A percentile compares a stretch with the other conserved stretches of the same genome.
These are phyloP conservation scores for Hypoxylon sp. DNA, from an alignment of 2,329 filamentous ascomycete species.

Conservation along the genomic window DNA sequence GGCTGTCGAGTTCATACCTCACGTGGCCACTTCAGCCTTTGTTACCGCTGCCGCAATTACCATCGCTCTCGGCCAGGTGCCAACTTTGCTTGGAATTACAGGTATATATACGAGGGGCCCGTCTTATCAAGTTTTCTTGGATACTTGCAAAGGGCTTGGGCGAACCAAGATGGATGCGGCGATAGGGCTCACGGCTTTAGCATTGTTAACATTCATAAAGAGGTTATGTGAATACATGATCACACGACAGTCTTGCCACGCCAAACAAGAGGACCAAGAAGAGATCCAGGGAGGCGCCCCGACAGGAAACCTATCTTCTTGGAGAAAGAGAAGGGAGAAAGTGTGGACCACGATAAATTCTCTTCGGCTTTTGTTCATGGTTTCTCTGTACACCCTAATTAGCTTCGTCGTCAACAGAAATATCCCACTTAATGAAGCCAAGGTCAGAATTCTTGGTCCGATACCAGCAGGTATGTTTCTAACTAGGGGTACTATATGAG, in stretches of 20 bases:
- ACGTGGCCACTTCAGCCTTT: slow-evolving; percentile 21
- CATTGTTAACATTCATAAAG: slow-evolving; percentile 16
- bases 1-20: slow-evolving; percentile 24
- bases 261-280: neutral
- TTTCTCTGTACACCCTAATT: slow-evolving; percentile 7
- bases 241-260: neutral
- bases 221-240: slow-evolving; percentile 7
- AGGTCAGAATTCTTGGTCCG: slow-evolving; percentile 16
- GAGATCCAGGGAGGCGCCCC: neutral
- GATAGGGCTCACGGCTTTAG: slow-evolving; percentile 19
- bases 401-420: slow-evolving; percentile 18
- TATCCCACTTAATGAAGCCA: neutral
- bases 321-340: slow-evolving; percentile 6
- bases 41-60: slow-evolving; percentile 28
- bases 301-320: neutral
- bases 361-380: slow-evolving; percentile 2
- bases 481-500: neutral
- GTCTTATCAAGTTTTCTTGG: slow-evolving; percentile 14
- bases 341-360: slow-evolving; percentile 8
- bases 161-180: slow-evolving; percentile 17
- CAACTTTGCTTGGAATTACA: slow-evolving; percentile 11
- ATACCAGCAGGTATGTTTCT: slow-evolving; percentile 11
- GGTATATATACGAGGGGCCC: slow-evolving; percentile 10
- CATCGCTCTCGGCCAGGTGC: slow-evolving; percentile 20
- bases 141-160: slow-evolving; percentile 16